phyloP scores from a whole-genome alignment of 371 early-diverging fungal species.

The Rhizomucor miehei region DNA sequence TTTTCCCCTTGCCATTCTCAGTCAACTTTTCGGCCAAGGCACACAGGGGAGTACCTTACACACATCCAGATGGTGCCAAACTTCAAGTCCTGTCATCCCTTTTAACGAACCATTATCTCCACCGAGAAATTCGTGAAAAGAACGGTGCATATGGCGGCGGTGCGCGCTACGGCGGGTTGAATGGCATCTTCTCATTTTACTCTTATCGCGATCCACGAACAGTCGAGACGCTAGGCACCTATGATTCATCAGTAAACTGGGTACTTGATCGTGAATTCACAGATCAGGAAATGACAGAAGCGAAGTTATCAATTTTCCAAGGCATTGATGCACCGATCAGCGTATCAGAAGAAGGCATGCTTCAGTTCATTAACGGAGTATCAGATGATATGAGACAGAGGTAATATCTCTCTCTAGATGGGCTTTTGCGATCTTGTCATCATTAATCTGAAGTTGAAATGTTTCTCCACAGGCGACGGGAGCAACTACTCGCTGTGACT shows the following conservation, averaged over 20 bases:
- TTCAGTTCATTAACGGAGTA: slow-evolving; percentile 72
- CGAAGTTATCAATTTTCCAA: slow-evolving; percentile 89
- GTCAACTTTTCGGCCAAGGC: slow-evolving; percentile 83
- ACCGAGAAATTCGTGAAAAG: slow-evolving; percentile 94
- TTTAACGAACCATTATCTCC: slow-evolving; percentile 82
- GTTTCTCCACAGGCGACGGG: slow-evolving; percentile 62
- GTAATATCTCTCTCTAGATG: slow-evolving; percentile 34
- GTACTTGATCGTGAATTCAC: slow-evolving; percentile 47
- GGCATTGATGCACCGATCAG: slow-evolving; percentile 81
- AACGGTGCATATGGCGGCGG: slow-evolving; percentile 97
- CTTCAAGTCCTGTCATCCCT: slow-evolving; percentile 79
- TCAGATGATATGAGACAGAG: slow-evolving; percentile 85
- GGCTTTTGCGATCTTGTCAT: too few species aligned
- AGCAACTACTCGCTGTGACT: slow-evolving; percentile 68
- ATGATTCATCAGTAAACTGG: slow-evolving; percentile 66
- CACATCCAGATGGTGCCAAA: slow-evolving; percentile 76
- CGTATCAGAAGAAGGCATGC: slow-evolving; percentile 83
- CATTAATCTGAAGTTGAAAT: too few species aligned
- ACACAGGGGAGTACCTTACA: slow-evolving; percentile 79
- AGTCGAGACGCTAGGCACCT: slow-evolving; percentile 73
- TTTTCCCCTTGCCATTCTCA: slow-evolving; percentile 77
- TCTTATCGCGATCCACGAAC: slow-evolving; percentile 93
- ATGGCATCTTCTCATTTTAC: slow-evolving; percentile 84
- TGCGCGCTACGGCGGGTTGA: slow-evolving; percentile 66
- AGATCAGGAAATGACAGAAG: slow-evolving; percentile 80